Evolutionary conservation across 78 protist species (phyloP).

Genomic region (Speleostelium caveatum): DNA sequence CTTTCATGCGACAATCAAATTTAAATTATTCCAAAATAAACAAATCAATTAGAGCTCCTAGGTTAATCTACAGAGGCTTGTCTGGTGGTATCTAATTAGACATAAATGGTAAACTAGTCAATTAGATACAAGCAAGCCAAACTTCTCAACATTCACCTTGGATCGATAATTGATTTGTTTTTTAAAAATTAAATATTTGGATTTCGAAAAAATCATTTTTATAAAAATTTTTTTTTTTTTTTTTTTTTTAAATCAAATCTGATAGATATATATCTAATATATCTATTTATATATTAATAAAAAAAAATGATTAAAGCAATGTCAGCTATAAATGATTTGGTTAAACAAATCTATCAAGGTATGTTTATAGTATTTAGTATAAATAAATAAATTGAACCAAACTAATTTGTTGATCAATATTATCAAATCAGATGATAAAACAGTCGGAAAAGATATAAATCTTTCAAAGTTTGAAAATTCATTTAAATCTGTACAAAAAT

Average conservation of each 20-base stretch:
- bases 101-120: no score
- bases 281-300: background rate
- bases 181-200: no score
- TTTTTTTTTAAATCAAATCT: background rate
- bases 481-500: slow-evolving; percentile 9
- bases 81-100: no score
- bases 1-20: no score
- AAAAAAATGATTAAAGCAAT: slow-evolving; percentile 41
- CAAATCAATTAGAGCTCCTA: no score
- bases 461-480: slow-evolving; percentile 4
- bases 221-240: slow-evolving; percentile 1
- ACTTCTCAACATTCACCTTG: no score
- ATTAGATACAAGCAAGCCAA: no score
- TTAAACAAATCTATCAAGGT: slow-evolving; percentile 44
- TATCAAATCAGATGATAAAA: slow-evolving; percentile 8
- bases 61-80: no score
- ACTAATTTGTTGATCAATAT: background rate
- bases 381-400: background rate
- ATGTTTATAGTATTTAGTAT: background rate
- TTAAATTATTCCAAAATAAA: no score
- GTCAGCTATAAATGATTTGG: slow-evolving; percentile 13
- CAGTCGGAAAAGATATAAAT: background rate
- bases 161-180: no score
- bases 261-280: background rate
- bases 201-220: no score